These are phyloP conservation scores for Trametes sp. DNA, from an alignment of 1,284 basidiomycete species.

Conservation along the genomic window DNA sequence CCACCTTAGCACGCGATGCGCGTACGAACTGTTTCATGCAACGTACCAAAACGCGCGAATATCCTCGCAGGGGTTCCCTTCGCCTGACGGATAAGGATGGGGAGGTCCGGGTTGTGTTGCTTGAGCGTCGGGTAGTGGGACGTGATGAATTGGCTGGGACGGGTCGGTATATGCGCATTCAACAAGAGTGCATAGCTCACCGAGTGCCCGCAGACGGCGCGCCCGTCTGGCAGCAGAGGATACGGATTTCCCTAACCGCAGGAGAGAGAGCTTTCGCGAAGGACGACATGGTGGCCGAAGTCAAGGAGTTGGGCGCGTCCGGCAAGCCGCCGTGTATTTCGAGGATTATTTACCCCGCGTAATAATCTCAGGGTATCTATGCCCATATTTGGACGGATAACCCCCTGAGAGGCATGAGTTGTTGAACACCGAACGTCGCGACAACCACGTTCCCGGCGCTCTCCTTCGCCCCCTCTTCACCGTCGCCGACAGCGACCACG, in stretches of 20 bases:
- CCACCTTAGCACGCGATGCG: not conserved
- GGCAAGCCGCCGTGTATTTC: conserved; percentile 16
- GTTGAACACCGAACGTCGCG: conserved; percentile 28
- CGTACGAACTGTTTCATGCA: conserved; percentile 2
- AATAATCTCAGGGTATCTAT: not conserved
- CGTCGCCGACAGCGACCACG: conserved; percentile 29
- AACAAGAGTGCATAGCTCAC: conserved; percentile 51
- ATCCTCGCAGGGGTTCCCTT: conserved; percentile 85
- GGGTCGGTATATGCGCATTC: not conserved
- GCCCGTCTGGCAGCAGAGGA: conserved; percentile 87
- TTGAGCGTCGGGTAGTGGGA: conserved; percentile 86
- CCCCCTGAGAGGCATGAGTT: conserved; percentile 12
- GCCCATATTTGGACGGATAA: conserved; percentile 18
- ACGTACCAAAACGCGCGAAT: conserved; percentile 91
- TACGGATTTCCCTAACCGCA: conserved; percentile 85
- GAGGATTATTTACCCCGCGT: not conserved
- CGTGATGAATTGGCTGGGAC: conserved; percentile 80
- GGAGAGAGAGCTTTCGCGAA: conserved; percentile 85
- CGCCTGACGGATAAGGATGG: conserved; percentile 92
- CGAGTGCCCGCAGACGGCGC: conserved; percentile 83
- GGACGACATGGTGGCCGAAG: conserved; percentile 55
- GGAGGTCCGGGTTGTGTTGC: conserved; percentile 89
- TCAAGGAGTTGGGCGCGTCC: conserved; percentile 11
- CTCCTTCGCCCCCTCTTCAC: conserved; percentile 18
- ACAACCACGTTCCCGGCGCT: conserved; percentile 27